Base-by-base conservation (phyloP, 192 early-diverging fungal genomes). In the Backusella luteola region DNA sequence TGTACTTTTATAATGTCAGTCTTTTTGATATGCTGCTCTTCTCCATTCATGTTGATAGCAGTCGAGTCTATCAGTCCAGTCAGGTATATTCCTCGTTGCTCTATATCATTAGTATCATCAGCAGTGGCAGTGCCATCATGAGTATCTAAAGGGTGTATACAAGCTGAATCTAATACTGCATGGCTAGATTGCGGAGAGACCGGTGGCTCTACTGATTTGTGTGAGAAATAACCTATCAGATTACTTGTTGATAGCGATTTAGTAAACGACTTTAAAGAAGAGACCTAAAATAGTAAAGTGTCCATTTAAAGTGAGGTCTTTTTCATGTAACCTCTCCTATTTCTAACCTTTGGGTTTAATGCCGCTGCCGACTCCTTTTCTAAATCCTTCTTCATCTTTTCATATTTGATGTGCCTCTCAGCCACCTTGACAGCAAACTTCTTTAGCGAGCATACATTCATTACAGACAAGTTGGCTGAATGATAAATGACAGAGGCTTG, bases 201-300 rank as follows among this genome's bases (percentile, higher is more conserved):
- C 11, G 19, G 26, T 34, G 44, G 44, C 6, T 73, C 39, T 9
- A 38, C 35, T 34, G 79, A 19, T 17, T 44, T 44, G 4, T 39
- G 32, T 23, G 59, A 46, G 49, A 81, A 81, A 67, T 77, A 81
- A 6, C 44, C 46, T 1, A 81, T 66, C 5, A 81, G 52, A n/a
- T 81, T 73, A 29, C 73, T 53, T 19, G 74, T 73, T 35, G 80
- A 78, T 1, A 81, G 66, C 15, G 80, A 78, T 74, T 78, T 81
- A 17, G 76, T 81, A 9, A 77, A 35, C 2, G 70, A 53, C 56
- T 74, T 73, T 15, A 78, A 56, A 34, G 38, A 69, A 36, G 39
- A 73, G 26, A 63, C 56, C 56, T 63, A 63, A 23, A 29, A 63
- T 29, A 4, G 9, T 26, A 29, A 9, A 29, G 29, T 4, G 11